Percentiles rank a stretch among this genome's conserved stretches.
These are phyloP conservation scores for Hymenoscyphus fraxineus DNA, from an alignment of 2,329 filamentous ascomycete species.

Conservation along the genomic window DNA sequence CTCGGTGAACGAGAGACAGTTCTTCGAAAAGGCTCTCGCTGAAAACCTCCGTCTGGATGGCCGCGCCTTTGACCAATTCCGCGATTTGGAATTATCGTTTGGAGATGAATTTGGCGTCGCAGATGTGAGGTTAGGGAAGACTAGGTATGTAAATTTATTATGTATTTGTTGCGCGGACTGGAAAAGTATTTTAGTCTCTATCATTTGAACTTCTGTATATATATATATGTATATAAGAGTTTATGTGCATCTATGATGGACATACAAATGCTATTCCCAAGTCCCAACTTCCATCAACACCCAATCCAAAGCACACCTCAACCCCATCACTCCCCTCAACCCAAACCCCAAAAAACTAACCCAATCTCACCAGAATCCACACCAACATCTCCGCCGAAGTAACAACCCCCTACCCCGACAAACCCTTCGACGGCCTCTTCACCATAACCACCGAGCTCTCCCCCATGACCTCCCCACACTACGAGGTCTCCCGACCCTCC, in stretches of 20 bases:
- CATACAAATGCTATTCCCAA: no score
- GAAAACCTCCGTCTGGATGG: slow-evolving; percentile 82
- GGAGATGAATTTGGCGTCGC: slow-evolving; percentile 88
- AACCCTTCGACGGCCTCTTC: slow-evolving; percentile 94
- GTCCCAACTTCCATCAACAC: slow-evolving; percentile 38
- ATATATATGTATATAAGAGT: no score
- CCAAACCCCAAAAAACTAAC: slow-evolving; percentile 6
- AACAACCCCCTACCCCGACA: slow-evolving; percentile 77
- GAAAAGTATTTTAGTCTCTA: no score
- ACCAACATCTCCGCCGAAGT: slow-evolving; percentile 87
- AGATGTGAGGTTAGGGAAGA: slow-evolving; percentile 85
- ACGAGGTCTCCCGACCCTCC: slow-evolving; percentile 79
- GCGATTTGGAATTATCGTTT: slow-evolving; percentile 73
- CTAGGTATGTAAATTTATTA: slow-evolving; percentile 55
- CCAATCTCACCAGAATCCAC: slow-evolving; percentile 57
- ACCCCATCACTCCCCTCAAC: slow-evolving; percentile 2
- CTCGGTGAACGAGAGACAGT: slow-evolving; percentile 82
- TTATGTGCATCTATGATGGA: no score
- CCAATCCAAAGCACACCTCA: slow-evolving; percentile 36
- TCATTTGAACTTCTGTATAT: no score
- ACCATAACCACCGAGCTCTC: slow-evolving; percentile 87
- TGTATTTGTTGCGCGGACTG: background rate
- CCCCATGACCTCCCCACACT: slow-evolving; percentile 86
- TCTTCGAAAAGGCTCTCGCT: slow-evolving; percentile 77
- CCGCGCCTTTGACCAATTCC: slow-evolving; percentile 74